Base-by-base conservation (phyloP, 2,329 filamentous ascomycete genomes). In the Dactylellina cionopaga region DNA sequence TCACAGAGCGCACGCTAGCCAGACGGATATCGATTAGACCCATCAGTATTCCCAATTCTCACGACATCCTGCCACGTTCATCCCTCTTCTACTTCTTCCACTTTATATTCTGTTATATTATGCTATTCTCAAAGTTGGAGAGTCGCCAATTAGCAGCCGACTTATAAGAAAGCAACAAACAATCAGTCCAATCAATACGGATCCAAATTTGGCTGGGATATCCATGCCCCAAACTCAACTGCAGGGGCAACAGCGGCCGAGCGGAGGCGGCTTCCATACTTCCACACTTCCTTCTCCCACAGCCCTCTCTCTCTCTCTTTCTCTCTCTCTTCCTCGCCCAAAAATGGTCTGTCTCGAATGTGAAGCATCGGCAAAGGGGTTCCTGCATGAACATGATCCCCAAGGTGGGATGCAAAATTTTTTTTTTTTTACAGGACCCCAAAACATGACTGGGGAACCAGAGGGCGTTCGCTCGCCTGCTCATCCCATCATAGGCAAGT, bases 301-400 rank as follows among this genome's bases (percentile, higher is more conserved):
- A 59, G 44, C 63, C 44, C 46, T 51, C 47, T n/a, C n/a, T n/a
- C n/a, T n/a, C n/a, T n/a, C n/a, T n/a, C n/a, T n/a, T n/a, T n/a
- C n/a, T n/a, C n/a, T n/a, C n/a, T n/a, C n/a, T n/a, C 33, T 56
- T 35, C 51, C 35, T 37, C 49, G 55, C 24, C 31, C 37, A 58
- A 37, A 31, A 41, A 58, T 31, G 41, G 35, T 29, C 41, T 71
- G 56, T 71, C 65, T 63, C 65, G 65, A 56, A 71, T 71, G 49
- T 56, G 56, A 71, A 63, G 65, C 65, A 58, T 27, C 49, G 54
- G 24, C 39, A 39, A 44, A 56, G 44, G 29, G 47, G 65, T 70
- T 70, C 65, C 56, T 71, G 65, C 65, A 71, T 71, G 47, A 56
- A 41, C 29, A 47, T 46, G 15, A 41, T 43, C 60, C 41, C 37